Evolutionary conservation across 1,139 yeast species (phyloP), one percentile per base, ranked within the genome.

Genomic region (Diutina neorugosa): DNA sequence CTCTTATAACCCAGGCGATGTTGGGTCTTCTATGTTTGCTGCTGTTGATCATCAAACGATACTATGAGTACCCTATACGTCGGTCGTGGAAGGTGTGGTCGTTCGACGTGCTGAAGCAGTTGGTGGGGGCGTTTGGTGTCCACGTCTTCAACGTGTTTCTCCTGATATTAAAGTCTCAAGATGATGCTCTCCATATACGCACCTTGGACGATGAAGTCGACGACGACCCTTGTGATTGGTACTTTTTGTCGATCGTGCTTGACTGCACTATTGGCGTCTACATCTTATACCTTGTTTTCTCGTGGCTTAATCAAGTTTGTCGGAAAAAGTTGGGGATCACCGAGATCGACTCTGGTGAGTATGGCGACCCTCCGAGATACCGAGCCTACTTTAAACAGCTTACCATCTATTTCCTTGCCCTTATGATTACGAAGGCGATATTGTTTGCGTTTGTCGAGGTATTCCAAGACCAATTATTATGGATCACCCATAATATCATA

Each of bases 251-350:
- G 62, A 80, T 91, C 48, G 76, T 91, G 20, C 78, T 91, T 63
- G 98, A 93, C 65, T 91, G 98, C 50, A 93, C 98, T 0, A 76
- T 91, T n/a, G 98, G 98, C 0, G 95, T 90, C 2, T 94, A 94
- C 23, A 77, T 27, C 37, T 23, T 43, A 56, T 53, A 63, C 55
- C 63, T 78, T 11, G 84, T 86, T 16, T 74, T 75, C 57, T 66
- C 63, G 46, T 63, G 70, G 1, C 69, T 79, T 3, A 73, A 86
- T 51, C 64, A 69, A 52, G 81, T 73, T 8, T 68, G 73, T 54
- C 63, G 61, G 53, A 56, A 65, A 6, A 63, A 65, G 55, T 60
- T 74, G 16, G 68, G 67, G 41, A 60, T 74, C 43, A 68, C 74
- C 2, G 67, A 87, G 53, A 84, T 89, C 6, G 82, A 85, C 54